These are phyloP conservation scores for Isatis lusitanica DNA, from an alignment of 441 rosid genomes.

Conservation along the genomic window DNA sequence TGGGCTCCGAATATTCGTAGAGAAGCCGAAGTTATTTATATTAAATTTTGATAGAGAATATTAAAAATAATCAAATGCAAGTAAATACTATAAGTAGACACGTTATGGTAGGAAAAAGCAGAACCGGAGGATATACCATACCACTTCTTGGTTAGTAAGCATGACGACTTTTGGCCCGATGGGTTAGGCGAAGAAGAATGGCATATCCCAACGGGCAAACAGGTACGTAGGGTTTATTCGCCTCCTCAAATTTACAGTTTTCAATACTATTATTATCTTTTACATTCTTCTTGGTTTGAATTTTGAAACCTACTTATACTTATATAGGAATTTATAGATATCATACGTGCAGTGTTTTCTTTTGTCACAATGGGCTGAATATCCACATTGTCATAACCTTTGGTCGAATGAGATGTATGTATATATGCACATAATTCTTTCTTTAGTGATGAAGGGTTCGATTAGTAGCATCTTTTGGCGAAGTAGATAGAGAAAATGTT, in stretches of 20 bases:
- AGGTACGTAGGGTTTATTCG: constrained; percentile 6
- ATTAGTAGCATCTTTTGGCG: background rate
- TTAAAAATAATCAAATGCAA: background rate
- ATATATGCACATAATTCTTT: background rate
- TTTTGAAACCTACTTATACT: background rate
- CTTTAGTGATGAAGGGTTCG: background rate
- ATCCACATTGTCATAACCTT: too few relatives aligned
- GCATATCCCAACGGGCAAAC: constrained; percentile 29
- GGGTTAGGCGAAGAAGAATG: constrained; percentile 16
- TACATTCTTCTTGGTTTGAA: background rate
- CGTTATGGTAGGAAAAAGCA: constrained; percentile 26
- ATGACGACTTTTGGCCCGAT: constrained; percentile 21
- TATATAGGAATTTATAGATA: too few relatives aligned
- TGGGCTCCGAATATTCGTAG: constrained; percentile 47
- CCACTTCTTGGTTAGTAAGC: constrained; percentile 8
- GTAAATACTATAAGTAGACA: constrained; percentile 18
- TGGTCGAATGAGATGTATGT: too few relatives aligned
- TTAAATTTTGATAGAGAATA: background rate
- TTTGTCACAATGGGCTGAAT: too few relatives aligned
- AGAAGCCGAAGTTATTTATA: constrained; percentile 1
- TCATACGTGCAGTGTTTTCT: background rate
- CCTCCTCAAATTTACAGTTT: background rate
- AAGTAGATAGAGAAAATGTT: background rate
- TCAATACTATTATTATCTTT: background rate
- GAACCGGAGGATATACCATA: constrained; percentile 33